phyloP scores from a whole-genome alignment of 1,139 yeast genomes.

The Sugiyamaella neomexicana region DNA sequence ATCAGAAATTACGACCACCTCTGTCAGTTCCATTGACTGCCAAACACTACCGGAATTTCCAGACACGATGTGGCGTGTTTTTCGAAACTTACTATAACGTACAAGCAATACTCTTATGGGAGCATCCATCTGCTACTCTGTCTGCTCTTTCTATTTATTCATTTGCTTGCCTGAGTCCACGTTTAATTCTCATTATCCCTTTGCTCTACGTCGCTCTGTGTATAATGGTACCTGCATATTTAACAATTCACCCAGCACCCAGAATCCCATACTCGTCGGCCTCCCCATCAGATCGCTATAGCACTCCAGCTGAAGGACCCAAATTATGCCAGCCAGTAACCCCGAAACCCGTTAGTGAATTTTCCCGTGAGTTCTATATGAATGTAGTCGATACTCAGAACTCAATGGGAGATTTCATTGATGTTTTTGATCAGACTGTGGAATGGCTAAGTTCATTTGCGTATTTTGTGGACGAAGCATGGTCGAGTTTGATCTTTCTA shows the following conservation, averaged over 20 bases:
- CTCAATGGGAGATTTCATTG: conserved; percentile 68
- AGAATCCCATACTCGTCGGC: conserved; percentile 2
- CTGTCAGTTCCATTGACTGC: conserved; percentile 70
- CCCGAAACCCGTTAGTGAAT: conserved; percentile 78
- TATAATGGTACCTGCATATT: conserved; percentile 69
- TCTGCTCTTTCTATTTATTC: conserved; percentile 58
- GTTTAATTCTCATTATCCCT: conserved; percentile 54
- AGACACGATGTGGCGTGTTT: conserved; percentile 55
- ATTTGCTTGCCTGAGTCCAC: conserved; percentile 63
- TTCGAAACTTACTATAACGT: conserved; percentile 47
- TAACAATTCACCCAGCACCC: conserved; percentile 46
- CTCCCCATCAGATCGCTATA: conserved; percentile 4
- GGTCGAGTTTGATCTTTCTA: conserved; percentile 47
- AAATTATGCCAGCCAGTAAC: conserved; percentile 49
- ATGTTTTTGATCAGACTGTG: conserved; percentile 58
- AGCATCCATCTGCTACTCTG: conserved; percentile 59
- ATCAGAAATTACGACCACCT: conserved; percentile 65
- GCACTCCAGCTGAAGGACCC: conserved; percentile 55
- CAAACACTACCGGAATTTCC: conserved; percentile 63
- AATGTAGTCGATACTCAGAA: conserved; percentile 85
- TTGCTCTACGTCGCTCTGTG: conserved; percentile 53
- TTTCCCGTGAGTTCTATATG: conserved; percentile 72
- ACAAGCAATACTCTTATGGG: conserved; percentile 67
- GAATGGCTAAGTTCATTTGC: conserved; percentile 57
- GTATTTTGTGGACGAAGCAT: conserved; percentile 62